A percentile compares a stretch with the other conserved stretches of the same genome.
These are phyloP conservation scores for Blechomonas ayalai DNA, from an alignment of 208 protist genomes.

Conservation along the genomic window DNA sequence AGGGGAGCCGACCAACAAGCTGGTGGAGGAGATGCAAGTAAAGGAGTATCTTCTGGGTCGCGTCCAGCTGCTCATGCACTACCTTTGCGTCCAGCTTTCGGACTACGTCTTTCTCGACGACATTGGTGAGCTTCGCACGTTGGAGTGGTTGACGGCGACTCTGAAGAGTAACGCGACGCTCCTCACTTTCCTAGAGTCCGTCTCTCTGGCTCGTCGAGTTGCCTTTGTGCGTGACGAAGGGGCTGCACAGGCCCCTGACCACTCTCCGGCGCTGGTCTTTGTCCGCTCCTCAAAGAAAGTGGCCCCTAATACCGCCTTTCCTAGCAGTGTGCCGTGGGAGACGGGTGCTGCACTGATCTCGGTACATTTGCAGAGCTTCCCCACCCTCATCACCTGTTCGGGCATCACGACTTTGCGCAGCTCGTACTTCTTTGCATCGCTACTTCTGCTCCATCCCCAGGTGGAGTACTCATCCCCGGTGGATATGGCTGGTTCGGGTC, in stretches of 20 bases:
- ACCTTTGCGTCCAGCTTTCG: conserved; percentile 64
- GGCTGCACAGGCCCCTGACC: conserved; percentile 46
- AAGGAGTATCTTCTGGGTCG: conserved; percentile 51
- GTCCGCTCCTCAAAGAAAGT: conserved; percentile 83
- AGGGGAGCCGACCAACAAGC: conserved; percentile 24
- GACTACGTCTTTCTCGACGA: conserved; percentile 82
- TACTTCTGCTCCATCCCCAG: conserved; percentile 73
- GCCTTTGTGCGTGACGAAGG: conserved; percentile 69
- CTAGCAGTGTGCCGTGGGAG: conserved; percentile 58
- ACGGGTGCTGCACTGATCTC: conserved; percentile 46
- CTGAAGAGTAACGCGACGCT: conserved; percentile 52
- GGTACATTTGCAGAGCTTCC: conserved; percentile 48
- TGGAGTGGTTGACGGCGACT: conserved; percentile 22
- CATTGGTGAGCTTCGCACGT: conserved; percentile 18
- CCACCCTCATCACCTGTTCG: conserved; percentile 33
- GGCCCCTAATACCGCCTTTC: conserved; percentile 24
- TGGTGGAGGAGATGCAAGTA: conserved; percentile 35
- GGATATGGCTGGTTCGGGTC: conserved; percentile 28
- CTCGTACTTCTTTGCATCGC: conserved; percentile 65
- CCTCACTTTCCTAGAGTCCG: conserved; percentile 59
- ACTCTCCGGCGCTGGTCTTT: conserved; percentile 69
- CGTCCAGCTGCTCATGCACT: conserved; percentile 48
- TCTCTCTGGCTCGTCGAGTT: conserved; percentile 47
- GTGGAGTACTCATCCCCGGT: conserved; percentile 77
- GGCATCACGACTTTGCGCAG: conserved; percentile 62